phyloP scores from a whole-genome alignment of 176 grass and related monocot genomes.

The Avena insularis region DNA sequence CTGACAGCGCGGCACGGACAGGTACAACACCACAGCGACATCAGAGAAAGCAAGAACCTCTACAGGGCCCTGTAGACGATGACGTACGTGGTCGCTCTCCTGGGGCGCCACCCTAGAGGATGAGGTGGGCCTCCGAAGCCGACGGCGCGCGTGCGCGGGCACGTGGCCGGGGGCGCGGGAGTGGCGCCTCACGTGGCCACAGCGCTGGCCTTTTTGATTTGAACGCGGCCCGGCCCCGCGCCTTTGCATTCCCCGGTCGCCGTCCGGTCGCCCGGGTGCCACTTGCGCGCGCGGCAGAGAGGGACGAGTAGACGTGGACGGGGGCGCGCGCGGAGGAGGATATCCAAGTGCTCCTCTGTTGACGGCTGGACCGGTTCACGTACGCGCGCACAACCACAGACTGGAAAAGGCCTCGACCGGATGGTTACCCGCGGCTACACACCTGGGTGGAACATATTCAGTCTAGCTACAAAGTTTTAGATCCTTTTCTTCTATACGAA shows the following conservation, averaged over 20 bases:
- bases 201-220: constrained; percentile 14
- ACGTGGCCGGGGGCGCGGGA: constrained; percentile 12
- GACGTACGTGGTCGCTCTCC: background rate
- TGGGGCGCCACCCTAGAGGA: background rate
- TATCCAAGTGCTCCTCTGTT: background rate
- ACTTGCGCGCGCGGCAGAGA: background rate
- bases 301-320: background rate
- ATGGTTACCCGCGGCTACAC: background rate
- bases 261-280: background rate
- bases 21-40: background rate
- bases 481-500: background rate
- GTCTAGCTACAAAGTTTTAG: background rate
- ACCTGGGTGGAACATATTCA: constrained; percentile 5
- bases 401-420: constrained; percentile 30
- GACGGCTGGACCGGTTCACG: background rate
- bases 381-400: background rate
- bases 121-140: background rate
- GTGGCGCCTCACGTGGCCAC: constrained; percentile 25
- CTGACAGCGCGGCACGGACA: background rate
- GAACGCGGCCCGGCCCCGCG: background rate
- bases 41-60: background rate
- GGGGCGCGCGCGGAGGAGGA: background rate
- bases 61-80: constrained; percentile 23
- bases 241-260: background rate
- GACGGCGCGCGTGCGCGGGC: constrained; percentile 24